These are phyloP conservation scores for Trypanosoma caninum DNA, from an alignment of 208 protist species.

Conservation along the genomic window DNA sequence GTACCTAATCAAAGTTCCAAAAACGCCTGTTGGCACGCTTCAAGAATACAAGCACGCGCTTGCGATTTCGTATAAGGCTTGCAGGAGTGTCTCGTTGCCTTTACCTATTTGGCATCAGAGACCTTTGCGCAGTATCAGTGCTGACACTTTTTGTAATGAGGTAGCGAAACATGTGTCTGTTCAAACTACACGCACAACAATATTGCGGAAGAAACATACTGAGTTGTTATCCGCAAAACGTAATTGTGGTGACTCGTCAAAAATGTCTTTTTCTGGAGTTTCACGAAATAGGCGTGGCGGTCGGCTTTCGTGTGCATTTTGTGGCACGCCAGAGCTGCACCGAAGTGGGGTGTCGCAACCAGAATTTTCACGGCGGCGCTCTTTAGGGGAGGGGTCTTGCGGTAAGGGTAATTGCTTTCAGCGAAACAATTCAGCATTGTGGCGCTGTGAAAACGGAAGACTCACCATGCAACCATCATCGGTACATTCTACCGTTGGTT, in stretches of 20 bases:
- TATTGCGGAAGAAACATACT: constrained; percentile 21
- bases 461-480: constrained; percentile 1
- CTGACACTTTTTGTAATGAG: background rate
- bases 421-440: too few relatives aligned
- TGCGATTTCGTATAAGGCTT: background rate
- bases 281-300: background rate
- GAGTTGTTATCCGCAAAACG: background rate
- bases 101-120: constrained; percentile 13
- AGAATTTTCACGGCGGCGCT: too few relatives aligned
- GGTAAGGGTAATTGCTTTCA: too few relatives aligned
- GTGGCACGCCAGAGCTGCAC: too few relatives aligned
- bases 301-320: too few relatives aligned
- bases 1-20: background rate
- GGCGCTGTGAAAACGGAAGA: too few relatives aligned
- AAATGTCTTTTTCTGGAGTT: too few relatives aligned
- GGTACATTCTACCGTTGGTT: too few relatives aligned
- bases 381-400: too few relatives aligned
- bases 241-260: background rate
- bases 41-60: constrained; percentile 20
- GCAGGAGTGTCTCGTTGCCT: background rate
- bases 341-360: too few relatives aligned
- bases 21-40: constrained; percentile 1
- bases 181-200: constrained; percentile 20
- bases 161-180: background rate
- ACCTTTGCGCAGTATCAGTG: constrained; percentile 11